These are phyloP conservation scores for Acanthamoeba triangularis DNA, from an alignment of 208 protist species.

Conservation along the genomic window DNA sequence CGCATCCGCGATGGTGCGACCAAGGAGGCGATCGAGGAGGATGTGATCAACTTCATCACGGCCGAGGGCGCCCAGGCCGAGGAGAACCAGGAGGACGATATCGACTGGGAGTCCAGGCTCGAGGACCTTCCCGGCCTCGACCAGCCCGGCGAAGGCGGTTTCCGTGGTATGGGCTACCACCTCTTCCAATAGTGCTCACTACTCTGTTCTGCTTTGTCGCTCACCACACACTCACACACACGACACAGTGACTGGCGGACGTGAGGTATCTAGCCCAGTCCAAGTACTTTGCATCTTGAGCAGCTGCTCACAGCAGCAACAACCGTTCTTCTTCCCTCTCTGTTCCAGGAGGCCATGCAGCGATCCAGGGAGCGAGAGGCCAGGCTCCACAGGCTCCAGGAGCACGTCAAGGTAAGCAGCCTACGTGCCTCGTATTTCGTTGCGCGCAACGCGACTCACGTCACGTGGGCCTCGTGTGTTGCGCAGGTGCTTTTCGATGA, in stretches of 20 bases:
- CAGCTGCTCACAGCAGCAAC: not conserved
- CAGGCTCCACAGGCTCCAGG: constrained; percentile 46
- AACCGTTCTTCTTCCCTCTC: not conserved
- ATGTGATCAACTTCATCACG: not conserved
- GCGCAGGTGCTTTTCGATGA: constrained; percentile 41
- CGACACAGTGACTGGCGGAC: not conserved
- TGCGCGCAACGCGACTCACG: not conserved
- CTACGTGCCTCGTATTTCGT: not conserved
- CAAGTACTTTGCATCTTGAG: not conserved
- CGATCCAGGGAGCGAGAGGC: constrained; percentile 3
- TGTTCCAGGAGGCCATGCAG: not conserved
- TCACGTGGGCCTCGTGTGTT: not conserved
- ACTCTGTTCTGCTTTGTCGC: not conserved
- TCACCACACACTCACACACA: not conserved
- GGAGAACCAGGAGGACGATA: not conserved
- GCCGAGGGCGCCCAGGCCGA: not conserved
- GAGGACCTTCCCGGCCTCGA: not conserved
- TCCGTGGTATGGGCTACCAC: not conserved
- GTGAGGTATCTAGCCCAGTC: not conserved
- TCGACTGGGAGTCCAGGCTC: not conserved
- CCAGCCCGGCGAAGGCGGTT: not conserved
- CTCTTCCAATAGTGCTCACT: not conserved
- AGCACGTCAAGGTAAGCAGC: constrained; percentile 44
- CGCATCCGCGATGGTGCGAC: not conserved
- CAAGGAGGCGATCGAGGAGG: not conserved